These are phyloP conservation scores for Lepraria neglecta DNA, from an alignment of 495 filamentous ascomycete genomes.

Conservation along the genomic window DNA sequence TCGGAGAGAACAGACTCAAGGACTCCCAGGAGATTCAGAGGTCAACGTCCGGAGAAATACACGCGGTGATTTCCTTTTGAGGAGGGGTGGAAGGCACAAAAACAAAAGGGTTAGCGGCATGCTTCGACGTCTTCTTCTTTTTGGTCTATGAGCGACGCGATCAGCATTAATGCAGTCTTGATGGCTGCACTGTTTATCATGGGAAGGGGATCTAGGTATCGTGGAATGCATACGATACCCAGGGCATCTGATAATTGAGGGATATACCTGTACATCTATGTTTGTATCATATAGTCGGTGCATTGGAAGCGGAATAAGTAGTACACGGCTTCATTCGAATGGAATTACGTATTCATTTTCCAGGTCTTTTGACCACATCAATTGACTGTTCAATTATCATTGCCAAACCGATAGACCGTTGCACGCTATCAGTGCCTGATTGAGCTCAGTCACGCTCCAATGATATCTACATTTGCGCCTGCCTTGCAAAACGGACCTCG, in stretches of 20 bases:
- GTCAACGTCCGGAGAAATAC: conserved; percentile 10
- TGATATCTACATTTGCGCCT: too few relatives aligned
- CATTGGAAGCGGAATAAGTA: conserved; percentile 2
- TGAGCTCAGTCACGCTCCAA: too few relatives aligned
- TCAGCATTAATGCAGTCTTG: conserved; percentile 1
- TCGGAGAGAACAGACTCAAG: conserved; percentile 17
- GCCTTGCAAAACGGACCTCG: too few relatives aligned
- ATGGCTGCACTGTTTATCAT: not conserved
- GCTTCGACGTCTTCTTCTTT: not conserved
- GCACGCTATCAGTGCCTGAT: too few relatives aligned
- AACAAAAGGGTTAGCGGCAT: not conserved
- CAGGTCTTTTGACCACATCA: too few relatives aligned
- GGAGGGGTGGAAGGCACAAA: too few relatives aligned
- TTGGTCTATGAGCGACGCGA: not conserved
- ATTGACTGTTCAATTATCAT: too few relatives aligned
- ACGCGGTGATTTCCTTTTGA: conserved; percentile 7
- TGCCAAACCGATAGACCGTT: too few relatives aligned
- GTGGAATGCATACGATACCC: conserved; percentile 5
- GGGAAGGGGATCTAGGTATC: not conserved
- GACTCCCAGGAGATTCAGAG: conserved; percentile 13
- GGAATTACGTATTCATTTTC: too few relatives aligned
- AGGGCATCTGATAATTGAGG: conserved; percentile 1
- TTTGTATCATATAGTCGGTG: conserved; percentile 12
- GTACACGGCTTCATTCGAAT: not conserved
- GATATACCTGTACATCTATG: conserved; percentile 10